Evolutionary conservation across 768 basidiomycete genomes (phyloP).

Genomic region (Pisolithus microcarpus): DNA sequence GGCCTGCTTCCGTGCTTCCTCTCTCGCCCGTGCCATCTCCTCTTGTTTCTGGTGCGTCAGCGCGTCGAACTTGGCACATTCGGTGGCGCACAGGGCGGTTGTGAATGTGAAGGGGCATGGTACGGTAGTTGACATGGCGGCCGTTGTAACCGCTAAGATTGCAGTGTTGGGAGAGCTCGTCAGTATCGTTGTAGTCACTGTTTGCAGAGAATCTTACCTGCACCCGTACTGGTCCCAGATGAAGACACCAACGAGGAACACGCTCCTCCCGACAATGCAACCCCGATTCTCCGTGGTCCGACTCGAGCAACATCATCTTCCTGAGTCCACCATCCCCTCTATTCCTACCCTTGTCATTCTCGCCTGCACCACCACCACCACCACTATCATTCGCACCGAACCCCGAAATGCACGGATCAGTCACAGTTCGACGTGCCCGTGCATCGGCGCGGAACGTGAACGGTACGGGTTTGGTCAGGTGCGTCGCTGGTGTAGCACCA

Average conservation of each 20-base stretch:
- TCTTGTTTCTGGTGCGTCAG: slow-evolving; percentile 49
- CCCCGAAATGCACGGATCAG: no score
- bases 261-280: slow-evolving; percentile 36
- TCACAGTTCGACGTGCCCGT: slow-evolving; percentile 14
- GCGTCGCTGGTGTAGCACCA: no score
- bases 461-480: slow-evolving; percentile 38
- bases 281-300: slow-evolving; percentile 23
- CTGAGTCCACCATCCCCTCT: background rate
- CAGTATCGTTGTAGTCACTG: no score
- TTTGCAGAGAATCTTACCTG: slow-evolving; percentile 24
- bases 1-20: slow-evolving; percentile 39
- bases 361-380: no score
- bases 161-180: no score
- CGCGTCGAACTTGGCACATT: slow-evolving; percentile 60
- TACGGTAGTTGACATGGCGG: background rate
- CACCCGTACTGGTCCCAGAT: no score
- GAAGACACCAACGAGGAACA: no score
- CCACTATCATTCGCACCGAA: no score
- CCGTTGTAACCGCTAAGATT: no score
- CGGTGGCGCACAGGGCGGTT: slow-evolving; percentile 51
- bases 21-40: slow-evolving; percentile 41
- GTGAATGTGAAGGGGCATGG: slow-evolving; percentile 34
- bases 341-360: background rate
- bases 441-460: slow-evolving; percentile 50
- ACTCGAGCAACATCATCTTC: slow-evolving; percentile 18